A percentile compares a stretch with the other conserved stretches of the same genome.
These are phyloP conservation scores for Kwoniella sp. DNA, from an alignment of 768 basidiomycete species.

Conservation along the genomic window DNA sequence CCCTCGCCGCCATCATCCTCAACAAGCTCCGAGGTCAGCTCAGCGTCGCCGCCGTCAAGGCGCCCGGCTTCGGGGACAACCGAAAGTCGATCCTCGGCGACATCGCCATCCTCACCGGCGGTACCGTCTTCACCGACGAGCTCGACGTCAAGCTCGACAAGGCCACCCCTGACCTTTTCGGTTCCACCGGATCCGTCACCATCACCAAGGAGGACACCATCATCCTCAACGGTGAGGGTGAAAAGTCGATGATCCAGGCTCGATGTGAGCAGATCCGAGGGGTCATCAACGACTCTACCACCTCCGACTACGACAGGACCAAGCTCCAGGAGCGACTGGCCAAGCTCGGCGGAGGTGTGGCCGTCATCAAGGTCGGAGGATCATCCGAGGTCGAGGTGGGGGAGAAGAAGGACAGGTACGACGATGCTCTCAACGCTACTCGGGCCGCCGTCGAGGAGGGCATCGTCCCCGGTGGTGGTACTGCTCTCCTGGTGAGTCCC, in stretches of 20 bases:
- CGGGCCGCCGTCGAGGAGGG: conserved; percentile 98
- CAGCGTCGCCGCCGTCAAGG: conserved; percentile 89
- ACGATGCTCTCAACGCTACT: conserved; percentile 95
- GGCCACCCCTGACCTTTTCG: conserved; percentile 80
- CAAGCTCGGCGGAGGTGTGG: conserved; percentile 92
- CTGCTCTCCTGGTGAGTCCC: conserved; percentile 64
- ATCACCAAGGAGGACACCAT: conserved; percentile 99
- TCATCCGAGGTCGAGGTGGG: conserved; percentile 90
- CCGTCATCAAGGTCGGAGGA: conserved; percentile 97
- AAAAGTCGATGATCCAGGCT: conserved; percentile 81
- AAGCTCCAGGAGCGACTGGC: conserved; percentile 96
- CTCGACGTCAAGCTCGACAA: conserved; percentile 96
- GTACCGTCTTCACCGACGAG: conserved; percentile 93
- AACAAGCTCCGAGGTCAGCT: conserved; percentile 99
- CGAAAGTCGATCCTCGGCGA: conserved; percentile 97
- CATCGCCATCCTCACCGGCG: conserved; percentile 92
- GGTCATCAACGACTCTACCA: conserved; percentile 73
- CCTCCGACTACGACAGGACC: conserved; percentile 86
- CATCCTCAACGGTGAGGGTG: conserved; percentile 85
- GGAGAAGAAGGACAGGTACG: conserved; percentile 99
- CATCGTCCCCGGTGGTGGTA: conserved; percentile 93
- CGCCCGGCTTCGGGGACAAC: conserved; percentile 97
- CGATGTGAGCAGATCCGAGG: conserved; percentile 94
- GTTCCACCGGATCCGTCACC: conserved; percentile 82
- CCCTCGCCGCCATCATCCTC: conserved; percentile 92